These are phyloP conservation scores for Pilaira anomala DNA, from an alignment of 192 early-diverging fungal species.

Conservation along the genomic window DNA sequence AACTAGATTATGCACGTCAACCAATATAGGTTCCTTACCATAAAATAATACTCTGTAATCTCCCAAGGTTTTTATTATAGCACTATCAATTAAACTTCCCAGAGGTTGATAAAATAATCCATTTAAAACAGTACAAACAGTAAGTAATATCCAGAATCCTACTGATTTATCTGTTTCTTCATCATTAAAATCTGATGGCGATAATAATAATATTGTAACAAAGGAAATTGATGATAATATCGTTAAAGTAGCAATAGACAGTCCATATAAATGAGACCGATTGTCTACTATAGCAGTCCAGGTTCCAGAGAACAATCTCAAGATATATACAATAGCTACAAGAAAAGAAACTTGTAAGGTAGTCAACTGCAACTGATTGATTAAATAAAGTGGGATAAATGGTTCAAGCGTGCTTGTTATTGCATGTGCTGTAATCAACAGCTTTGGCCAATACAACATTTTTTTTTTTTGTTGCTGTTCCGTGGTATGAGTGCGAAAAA, in stretches of 20 bases:
- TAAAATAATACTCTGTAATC: conserved; percentile 27
- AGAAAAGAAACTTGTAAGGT: neutral
- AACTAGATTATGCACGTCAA: conserved; percentile 14
- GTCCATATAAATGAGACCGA: neutral
- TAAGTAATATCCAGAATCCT: neutral
- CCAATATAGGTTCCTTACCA: conserved; percentile 18
- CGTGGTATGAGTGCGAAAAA: neutral
- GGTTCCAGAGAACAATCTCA: neutral
- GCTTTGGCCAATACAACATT: conserved; percentile 12
- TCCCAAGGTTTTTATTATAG: conserved; percentile 24
- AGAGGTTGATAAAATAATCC: conserved; percentile 20
- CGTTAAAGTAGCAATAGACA: neutral
- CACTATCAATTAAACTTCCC: conserved; percentile 17
- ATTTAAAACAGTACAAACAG: conserved; percentile 23
- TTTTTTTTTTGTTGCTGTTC: too few relatives aligned
- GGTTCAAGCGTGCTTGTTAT: conserved; percentile 3
- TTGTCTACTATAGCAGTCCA: neutral
- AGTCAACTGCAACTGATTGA: neutral
- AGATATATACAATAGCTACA: neutral
- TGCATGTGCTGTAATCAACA: conserved; percentile 10
- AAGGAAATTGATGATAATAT: conserved; percentile 2
- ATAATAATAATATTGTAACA: neutral
- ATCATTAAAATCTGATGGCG: neutral
- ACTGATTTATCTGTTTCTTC: neutral
- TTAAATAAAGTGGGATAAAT: conserved; percentile 7